Evolutionary conservation across 1,284 basidiomycete species (phyloP), one percentile per base, ranked within the genome.

Genomic region (Malassezia caprae): DNA sequence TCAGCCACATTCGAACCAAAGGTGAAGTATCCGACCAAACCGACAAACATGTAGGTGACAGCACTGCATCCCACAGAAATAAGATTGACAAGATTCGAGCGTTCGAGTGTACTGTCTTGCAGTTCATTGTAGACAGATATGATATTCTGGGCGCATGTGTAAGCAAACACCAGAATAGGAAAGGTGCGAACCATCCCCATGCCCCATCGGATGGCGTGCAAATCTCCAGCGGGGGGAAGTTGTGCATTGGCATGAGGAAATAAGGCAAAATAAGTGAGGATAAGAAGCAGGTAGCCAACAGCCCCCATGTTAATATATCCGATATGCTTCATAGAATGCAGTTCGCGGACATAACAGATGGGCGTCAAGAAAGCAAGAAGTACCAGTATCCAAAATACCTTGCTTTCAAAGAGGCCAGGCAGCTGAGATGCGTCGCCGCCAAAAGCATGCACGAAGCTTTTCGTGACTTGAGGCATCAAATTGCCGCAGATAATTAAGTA

Each of bases 141-240:
- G 50, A 62, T 64, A 67, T 69, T 68, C 54, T 65, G 67, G 1
- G 71, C 76, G 56, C 65, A 72, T 1, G 68, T 73, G 24, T 72
- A 74, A 8, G 88, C 88, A 76, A 96, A 94, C 1, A 96, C 87
- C 76, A 96, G 90, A 8, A 98, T 88, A 0, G 93, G 78, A 89
- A 89, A 26, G 82, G 90, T 21, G 86, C 83, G 60, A 71, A 74
- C 59, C 13, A 96, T 79, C 67, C 93, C 86, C 53, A 79, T 82
- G 8, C 89, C 62, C n/a, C 65, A 39, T 0, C 28, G 17, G 28
- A 67, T 47, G 10, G 63, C 19, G 21, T 64, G 54, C 13, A 72
- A 50, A 2, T 65, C 60, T 2, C 69, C 69, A 4, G 55, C 54
- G 0, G 60, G 58, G 2, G 71, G 69, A 6, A 73, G 62, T 7